A percentile compares a stretch with the other conserved stretches of the same genome.
These are phyloP conservation scores for Mariannaea sp. DNA, from an alignment of 2,329 filamentous ascomycete genomes.

Conservation along the genomic window DNA sequence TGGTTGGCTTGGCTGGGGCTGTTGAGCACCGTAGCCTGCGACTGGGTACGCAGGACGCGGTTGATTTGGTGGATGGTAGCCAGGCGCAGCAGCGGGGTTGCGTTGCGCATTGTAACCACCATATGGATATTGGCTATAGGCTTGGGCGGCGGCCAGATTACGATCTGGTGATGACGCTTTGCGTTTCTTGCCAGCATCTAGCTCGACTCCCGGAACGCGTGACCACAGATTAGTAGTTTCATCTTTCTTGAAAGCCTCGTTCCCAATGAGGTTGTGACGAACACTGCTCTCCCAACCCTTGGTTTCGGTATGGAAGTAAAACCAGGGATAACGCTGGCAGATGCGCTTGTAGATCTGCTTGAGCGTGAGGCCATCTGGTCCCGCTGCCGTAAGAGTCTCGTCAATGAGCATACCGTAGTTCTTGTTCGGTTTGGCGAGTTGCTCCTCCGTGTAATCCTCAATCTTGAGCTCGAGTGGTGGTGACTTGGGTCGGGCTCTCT, in stretches of 20 bases:
- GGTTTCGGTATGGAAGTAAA: slow-evolving; percentile 63
- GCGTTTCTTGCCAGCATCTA: slow-evolving; percentile 66
- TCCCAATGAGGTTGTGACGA: slow-evolving; percentile 66
- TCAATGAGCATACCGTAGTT: slow-evolving; percentile 66
- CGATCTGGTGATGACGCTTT: slow-evolving; percentile 60
- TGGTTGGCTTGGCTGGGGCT: background rate
- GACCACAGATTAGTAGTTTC: slow-evolving; percentile 62
- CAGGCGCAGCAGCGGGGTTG: slow-evolving; percentile 39
- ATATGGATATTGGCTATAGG: slow-evolving; percentile 45
- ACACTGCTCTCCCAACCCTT: slow-evolving; percentile 71
- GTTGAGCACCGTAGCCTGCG: slow-evolving; percentile 40
- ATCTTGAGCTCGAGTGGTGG: slow-evolving; percentile 61
- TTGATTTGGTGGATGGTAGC: slow-evolving; percentile 44
- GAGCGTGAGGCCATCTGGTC: slow-evolving; percentile 58
- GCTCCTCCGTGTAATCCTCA: slow-evolving; percentile 61
- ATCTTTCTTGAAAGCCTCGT: slow-evolving; percentile 64
- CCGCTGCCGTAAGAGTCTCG: slow-evolving; percentile 60
- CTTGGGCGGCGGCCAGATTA: slow-evolving; percentile 45
- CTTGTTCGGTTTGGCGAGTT: slow-evolving; percentile 65
- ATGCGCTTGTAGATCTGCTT: slow-evolving; percentile 69
- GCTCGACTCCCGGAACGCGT: slow-evolving; percentile 60
- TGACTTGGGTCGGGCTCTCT: slow-evolving; percentile 63
- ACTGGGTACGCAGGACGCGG: slow-evolving; percentile 43
- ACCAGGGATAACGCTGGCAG: slow-evolving; percentile 62
- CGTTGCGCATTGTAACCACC: slow-evolving; percentile 44